A percentile compares a stretch with the other conserved stretches of the same genome.
Evolutionary conservation across 1,284 basidiomycete genomes (phyloP).

Genomic region (Irpex rosettiformis): DNA sequence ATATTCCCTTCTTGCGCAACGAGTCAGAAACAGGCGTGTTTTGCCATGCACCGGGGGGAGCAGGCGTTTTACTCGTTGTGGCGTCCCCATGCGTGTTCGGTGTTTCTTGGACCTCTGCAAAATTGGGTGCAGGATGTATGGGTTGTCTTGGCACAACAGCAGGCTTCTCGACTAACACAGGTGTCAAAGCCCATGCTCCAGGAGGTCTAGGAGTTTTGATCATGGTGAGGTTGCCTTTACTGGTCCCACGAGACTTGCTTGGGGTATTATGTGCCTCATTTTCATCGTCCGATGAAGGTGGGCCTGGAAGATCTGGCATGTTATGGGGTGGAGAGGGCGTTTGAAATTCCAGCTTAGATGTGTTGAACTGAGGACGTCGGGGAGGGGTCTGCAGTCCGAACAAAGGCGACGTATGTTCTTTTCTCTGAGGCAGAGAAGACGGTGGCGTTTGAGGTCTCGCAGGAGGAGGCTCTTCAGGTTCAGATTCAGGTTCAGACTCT

Average conservation of each 20-base stretch:
- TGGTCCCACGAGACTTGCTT: conserved; percentile 18
- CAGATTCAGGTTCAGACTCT: conserved; percentile 4
- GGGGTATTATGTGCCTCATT: conserved; percentile 25
- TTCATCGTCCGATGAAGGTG: conserved; percentile 51
- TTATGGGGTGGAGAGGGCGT: conserved; percentile 61
- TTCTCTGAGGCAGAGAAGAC: conserved; percentile 9
- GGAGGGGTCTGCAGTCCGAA: conserved; percentile 44
- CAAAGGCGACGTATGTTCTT: neutral
- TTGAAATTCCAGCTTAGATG: conserved; percentile 45
- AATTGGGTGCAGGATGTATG: neutral
- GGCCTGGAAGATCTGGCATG: conserved; percentile 35
- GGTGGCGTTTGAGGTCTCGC: conserved; percentile 12
- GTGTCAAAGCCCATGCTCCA: conserved; percentile 66
- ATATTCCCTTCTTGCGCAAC: conserved; percentile 38
- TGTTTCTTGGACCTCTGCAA: neutral
- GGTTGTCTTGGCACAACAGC: conserved; percentile 12
- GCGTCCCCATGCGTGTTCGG: neutral
- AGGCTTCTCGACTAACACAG: conserved; percentile 31
- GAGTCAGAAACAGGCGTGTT: conserved; percentile 43
- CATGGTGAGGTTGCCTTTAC: conserved; percentile 30
- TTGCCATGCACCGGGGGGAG: conserved; percentile 68
- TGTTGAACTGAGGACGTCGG: conserved; percentile 36
- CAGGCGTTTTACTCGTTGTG: conserved; percentile 45
- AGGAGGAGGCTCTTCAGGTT: conserved; percentile 12
- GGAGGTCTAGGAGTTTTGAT: conserved; percentile 66